Evolutionary conservation across 2,329 filamentous ascomycete species (phyloP).

Genomic region (Pseudopithomyces maydicus): DNA sequence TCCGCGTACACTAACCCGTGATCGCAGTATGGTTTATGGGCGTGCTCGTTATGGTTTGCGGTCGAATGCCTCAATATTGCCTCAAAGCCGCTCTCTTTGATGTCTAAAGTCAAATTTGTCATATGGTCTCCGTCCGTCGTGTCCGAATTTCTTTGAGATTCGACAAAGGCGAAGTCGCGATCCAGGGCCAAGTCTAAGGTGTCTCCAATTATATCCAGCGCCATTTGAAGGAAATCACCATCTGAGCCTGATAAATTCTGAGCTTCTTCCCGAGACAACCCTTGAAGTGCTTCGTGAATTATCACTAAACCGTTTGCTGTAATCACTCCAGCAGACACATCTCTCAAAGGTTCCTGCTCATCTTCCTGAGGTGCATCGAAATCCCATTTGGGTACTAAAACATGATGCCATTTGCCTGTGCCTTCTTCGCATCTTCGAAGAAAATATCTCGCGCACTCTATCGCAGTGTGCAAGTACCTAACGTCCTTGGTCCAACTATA

Average conservation of each 20-base stretch:
- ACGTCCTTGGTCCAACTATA: slow-evolving; percentile 54
- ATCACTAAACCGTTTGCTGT: slow-evolving; percentile 50
- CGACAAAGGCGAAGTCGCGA: slow-evolving; percentile 29
- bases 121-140: slow-evolving; percentile 18
- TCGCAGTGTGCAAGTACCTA: slow-evolving; percentile 51
- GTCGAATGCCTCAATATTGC: slow-evolving; percentile 55
- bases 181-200: slow-evolving; percentile 41
- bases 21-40: slow-evolving; percentile 51
- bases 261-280: slow-evolving; percentile 9
- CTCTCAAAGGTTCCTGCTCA: slow-evolving; percentile 34
- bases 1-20: slow-evolving; percentile 58
- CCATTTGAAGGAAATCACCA: slow-evolving; percentile 23
- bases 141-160: slow-evolving; percentile 9
- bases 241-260: background rate
- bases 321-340: slow-evolving; percentile 49
- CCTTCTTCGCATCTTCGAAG: slow-evolving; percentile 46
- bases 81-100: slow-evolving; percentile 44
- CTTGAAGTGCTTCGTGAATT: slow-evolving; percentile 42
- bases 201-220: slow-evolving; percentile 28
- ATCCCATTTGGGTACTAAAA: slow-evolving; percentile 55
- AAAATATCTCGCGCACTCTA: slow-evolving; percentile 54
- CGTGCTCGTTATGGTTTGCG: slow-evolving; percentile 55
- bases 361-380: slow-evolving; percentile 56
- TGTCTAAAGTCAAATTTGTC: slow-evolving; percentile 19
- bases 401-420: slow-evolving; percentile 31